Conservation (phyloP, 164 flowering plant species). For the Tinospora cordifolia region DNA sequence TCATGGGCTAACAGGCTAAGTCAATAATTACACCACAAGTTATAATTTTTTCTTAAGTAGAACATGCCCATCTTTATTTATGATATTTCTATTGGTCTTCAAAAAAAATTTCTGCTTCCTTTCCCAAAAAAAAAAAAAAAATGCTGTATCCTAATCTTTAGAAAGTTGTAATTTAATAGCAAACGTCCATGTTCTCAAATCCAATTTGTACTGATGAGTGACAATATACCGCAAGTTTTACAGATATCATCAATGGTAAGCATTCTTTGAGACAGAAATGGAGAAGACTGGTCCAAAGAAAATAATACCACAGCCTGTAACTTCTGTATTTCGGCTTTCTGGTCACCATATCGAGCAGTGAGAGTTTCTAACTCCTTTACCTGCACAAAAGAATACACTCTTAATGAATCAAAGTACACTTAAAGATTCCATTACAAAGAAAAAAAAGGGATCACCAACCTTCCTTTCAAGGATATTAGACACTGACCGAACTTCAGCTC, state of each 20-base stretch:
- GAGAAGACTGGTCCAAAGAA: neutral
- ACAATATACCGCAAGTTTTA: neutral
- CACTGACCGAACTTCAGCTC: slow-evolving; percentile 78
- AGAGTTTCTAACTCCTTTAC: slow-evolving; percentile 48
- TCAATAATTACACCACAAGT: no score
- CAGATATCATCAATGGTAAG: neutral
- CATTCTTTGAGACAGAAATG: no score
- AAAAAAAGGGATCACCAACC: slow-evolving; percentile 34
- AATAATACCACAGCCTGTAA: slow-evolving; percentile 60
- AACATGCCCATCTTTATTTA: no score
- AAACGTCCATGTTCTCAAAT: neutral
- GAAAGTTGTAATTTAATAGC: neutral
- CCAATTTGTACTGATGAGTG: neutral
- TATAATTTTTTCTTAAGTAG: no score
- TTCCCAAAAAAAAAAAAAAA: neutral
- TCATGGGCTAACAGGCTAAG: no score
- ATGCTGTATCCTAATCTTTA: neutral
- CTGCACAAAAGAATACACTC: slow-evolving; percentile 30
- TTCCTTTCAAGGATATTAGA: slow-evolving; percentile 55
- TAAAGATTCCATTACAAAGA: neutral
- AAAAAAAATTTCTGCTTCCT: no score
- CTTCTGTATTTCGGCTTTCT: slow-evolving; percentile 48
- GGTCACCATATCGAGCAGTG: slow-evolving; percentile 46
- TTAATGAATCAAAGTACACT: slow-evolving; percentile 6
- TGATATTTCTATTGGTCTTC: no score